These are phyloP conservation scores for Tetrahymena elliotti DNA, from an alignment of 73 alveolate species.

Conservation along the genomic window DNA sequence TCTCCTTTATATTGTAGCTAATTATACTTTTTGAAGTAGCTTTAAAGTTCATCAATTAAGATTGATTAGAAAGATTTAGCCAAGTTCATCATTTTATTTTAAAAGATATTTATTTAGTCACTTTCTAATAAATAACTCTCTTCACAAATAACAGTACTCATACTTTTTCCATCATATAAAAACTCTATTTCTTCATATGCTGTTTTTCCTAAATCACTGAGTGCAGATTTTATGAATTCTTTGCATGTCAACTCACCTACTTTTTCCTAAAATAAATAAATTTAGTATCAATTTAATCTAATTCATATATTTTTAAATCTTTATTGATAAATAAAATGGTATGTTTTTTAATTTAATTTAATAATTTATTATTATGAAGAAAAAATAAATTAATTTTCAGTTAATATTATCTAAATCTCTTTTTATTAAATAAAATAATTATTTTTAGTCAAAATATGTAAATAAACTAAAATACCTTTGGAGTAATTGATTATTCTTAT, in stretches of 20 bases:
- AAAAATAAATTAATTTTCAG: too few species aligned
- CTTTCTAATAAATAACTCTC: neutral
- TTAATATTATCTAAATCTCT: too few species aligned
- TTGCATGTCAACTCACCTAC: neutral
- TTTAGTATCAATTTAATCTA: too few species aligned
- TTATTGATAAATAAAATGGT: too few species aligned
- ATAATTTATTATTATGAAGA: too few species aligned
- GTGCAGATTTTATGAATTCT: neutral
- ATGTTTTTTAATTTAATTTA: too few species aligned
- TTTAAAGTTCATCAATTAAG: neutral
- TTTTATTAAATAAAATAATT: too few species aligned
- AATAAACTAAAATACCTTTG: neutral
- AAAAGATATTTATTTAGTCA: neutral
- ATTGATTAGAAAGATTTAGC: neutral
- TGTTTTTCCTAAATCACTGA: neutral
- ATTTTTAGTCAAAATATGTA: neutral
- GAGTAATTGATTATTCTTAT: neutral
- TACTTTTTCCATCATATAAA: neutral
- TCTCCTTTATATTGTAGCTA: neutral
- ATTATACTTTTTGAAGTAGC: neutral
- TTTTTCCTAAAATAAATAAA: neutral
- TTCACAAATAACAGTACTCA: neutral
- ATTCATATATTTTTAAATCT: too few species aligned
- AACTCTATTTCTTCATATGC: neutral
- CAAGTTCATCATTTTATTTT: neutral